Conservation (phyloP, 345 rosid genomes). For the Chamaenerion angustifolium region DNA sequence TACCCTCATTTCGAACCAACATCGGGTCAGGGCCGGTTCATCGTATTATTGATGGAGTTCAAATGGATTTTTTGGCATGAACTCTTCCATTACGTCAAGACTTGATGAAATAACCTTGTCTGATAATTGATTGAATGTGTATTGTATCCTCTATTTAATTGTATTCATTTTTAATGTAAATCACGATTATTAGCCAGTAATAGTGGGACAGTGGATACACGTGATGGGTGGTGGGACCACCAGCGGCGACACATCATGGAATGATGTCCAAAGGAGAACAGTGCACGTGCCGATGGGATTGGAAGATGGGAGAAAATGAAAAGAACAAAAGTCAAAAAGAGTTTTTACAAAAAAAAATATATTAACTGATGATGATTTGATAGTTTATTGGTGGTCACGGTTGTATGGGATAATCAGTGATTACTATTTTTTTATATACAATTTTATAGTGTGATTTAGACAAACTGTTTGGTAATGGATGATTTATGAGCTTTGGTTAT, state of each 20-base stretch:
- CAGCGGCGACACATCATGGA: constrained; percentile 26
- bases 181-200: constrained; percentile 8
- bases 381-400: neutral
- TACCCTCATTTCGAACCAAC: neutral
- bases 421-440: too few species aligned
- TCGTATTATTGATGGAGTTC: neutral
- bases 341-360: too few species aligned
- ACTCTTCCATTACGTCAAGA: too few species aligned
- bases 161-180: neutral
- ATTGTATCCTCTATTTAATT: neutral
- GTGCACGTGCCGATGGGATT: constrained; percentile 18
- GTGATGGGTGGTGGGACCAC: constrained; percentile 35
- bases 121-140: neutral
- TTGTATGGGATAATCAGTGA: neutral
- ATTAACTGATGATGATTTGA: neutral
- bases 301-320: neutral
- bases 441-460: too few species aligned
- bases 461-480: too few species aligned
- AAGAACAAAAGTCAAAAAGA: too few species aligned
- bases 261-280: constrained; percentile 11
- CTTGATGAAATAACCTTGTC: too few species aligned
- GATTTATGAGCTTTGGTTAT: too few species aligned
- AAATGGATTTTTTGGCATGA: too few species aligned
- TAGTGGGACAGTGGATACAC: constrained; percentile 24
- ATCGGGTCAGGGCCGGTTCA: neutral